These are phyloP conservation scores for Carpinus fangiana DNA, from an alignment of 306 rosid genomes.

Conservation along the genomic window DNA sequence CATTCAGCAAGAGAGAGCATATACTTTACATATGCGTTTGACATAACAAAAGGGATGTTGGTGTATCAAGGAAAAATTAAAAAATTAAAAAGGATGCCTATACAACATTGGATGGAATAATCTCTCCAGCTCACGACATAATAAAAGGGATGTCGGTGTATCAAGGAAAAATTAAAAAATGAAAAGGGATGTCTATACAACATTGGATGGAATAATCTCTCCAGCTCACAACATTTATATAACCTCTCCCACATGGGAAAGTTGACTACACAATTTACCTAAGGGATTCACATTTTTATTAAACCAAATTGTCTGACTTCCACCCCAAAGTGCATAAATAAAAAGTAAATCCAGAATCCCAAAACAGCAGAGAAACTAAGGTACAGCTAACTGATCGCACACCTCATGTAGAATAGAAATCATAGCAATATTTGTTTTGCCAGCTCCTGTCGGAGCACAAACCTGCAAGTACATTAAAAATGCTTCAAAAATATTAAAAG, in stretches of 20 bases:
- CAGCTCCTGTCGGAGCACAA: slow-evolving; percentile 99
- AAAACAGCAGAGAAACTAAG: background rate
- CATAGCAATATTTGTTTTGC: slow-evolving; percentile 98
- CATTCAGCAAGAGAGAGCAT: background rate
- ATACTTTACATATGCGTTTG: background rate
- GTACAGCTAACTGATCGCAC: slow-evolving; percentile 25
- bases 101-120: background rate
- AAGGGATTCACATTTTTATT: background rate
- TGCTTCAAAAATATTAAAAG: slow-evolving; percentile 25
- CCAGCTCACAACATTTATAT: background rate
- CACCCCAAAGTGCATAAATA: background rate
- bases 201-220: background rate
- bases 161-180: background rate
- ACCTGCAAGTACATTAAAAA: slow-evolving; percentile 58
- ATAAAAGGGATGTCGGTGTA: background rate
- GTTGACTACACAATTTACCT: background rate
- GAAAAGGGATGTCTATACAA: background rate
- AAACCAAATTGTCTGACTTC: background rate
- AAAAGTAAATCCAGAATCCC: background rate
- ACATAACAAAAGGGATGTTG: background rate
- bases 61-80: background rate
- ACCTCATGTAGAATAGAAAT: slow-evolving; percentile 95
- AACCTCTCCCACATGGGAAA: slow-evolving; percentile 8
- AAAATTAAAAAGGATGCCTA: background rate
- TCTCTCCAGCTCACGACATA: background rate